Evolutionary conservation across 1,139 yeast genomes (phyloP), one percentile per base, ranked within the genome.

Genomic region (Hansenula anomala): DNA sequence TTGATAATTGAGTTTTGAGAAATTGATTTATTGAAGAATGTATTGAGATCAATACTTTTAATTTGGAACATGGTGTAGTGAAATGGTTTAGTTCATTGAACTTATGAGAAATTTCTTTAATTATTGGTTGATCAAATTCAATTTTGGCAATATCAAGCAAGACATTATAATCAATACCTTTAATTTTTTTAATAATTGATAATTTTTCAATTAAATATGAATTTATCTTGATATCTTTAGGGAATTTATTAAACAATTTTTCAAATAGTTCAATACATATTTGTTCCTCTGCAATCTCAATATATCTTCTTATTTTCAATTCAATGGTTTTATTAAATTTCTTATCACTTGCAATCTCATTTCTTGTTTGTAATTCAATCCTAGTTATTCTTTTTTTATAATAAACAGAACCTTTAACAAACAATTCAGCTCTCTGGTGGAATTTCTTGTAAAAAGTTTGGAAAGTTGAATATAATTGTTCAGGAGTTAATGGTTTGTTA

Each of bases 401-500:
- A 8, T 30, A 33, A 1, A 45, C 41, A 2, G 48, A 39, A 1
- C 52, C 54, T 23, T 43, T 42, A 12, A 49, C 47, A 20, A 27
- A 41, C 14, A 40, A 22, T 33, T 45, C 47, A 1, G 45, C 35
- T 12, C 30, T 32, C 8, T 33, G 13, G 9, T 28, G 34, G 33
- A 48, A 47, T 11, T 36, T 32, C 11, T 22, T 41, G 49, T 78
- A 79, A 48, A 79, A 78, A 24, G 63, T 64, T 48, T 77, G 83
- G 47, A 77, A 79, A 27, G 78, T 52, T 19, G 64, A 61, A 0
- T 80, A 64, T 28, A 79, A 61, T 44, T 78, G 80, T 32, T 66
- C 62, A 13, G 75, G 69, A 4, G 71, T 67, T 39, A 78, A 56
- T 0, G 85, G 84, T 34, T 67, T 66, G 25, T 66, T 59, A 47